Evolutionary conservation across 2,329 filamentous ascomycete genomes (phyloP).

Genomic region (Monosporascus cannonballus): DNA sequence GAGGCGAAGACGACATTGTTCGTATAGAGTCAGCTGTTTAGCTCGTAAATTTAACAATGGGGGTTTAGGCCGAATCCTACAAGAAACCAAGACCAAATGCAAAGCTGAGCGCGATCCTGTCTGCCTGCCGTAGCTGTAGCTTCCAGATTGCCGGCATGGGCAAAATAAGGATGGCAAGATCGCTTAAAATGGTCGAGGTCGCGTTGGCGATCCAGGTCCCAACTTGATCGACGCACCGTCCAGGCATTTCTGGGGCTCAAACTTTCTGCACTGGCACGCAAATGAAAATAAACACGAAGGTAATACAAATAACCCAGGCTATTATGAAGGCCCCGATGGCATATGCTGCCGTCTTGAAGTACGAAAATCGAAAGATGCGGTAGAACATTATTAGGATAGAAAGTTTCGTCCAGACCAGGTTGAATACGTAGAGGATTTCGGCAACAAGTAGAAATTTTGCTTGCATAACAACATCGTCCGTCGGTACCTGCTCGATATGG

Average conservation of each 20-base stretch:
- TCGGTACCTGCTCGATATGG: conserved; percentile 34
- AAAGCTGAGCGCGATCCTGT: conserved; percentile 37
- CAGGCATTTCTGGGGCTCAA: conserved; percentile 39
- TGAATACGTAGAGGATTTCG: conserved; percentile 42
- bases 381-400: conserved; percentile 46
- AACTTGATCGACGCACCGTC: conserved; percentile 43
- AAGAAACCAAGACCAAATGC: conserved; percentile 41
- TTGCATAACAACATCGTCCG: conserved; percentile 33
- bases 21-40: background rate
- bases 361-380: conserved; percentile 41
- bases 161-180: conserved; percentile 38
- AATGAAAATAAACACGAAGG: conserved; percentile 45
- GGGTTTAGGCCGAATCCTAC: conserved; percentile 18
- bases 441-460: conserved; percentile 41
- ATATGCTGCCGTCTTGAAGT: conserved; percentile 36
- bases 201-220: conserved; percentile 45
- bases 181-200: conserved; percentile 39
- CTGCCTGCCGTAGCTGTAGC: conserved; percentile 32
- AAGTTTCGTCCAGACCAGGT: conserved; percentile 43
- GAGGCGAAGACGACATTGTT: conserved; percentile 40
- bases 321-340: conserved; percentile 36
- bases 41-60: background rate
- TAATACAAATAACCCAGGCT: conserved; percentile 41
- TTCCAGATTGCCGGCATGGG: conserved; percentile 41
- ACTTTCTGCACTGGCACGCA: conserved; percentile 44